Base-by-base conservation (phyloP, 805 yeast species). In the Candida ortonii region DNA sequence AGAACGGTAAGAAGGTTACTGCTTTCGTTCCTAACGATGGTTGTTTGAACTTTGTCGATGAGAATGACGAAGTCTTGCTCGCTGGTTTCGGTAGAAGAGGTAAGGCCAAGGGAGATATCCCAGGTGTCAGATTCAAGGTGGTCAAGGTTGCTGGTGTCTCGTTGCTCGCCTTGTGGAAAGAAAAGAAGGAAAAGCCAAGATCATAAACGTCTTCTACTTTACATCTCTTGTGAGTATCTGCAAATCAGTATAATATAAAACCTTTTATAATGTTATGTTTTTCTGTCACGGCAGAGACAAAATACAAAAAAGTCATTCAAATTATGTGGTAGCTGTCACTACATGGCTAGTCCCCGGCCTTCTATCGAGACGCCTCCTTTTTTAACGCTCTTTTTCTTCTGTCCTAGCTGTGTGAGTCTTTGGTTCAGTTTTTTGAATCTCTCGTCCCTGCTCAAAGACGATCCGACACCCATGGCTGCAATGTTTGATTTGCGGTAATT, bases 71-170 rank as follows among this genome's bases (percentile, higher is more conserved):
- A 76, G 99, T 93, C 62, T 79, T 93, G 65, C 80, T 93, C 63
- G 97, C 99, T 65, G 99, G 99, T 82, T 93, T 93, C 88, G 99
- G 99, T 87, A 88, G 97, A 80, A 93, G 96, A 83, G 98, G 98
- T 80, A 93, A 93, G 83, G 98, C 98, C 73, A 93, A 93, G 95
- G 98, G 99, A 82, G 99, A 93, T 89, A 90, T 93, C 68, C 98
- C 98, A 73, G 99, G 99, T 87, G 99, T 93, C 70, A 93, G 99
- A 85, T 93, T 93, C 88, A 93, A 93, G 86, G 99, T 93, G 70
- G 99, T 93, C 71, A 93, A 93, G 82, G 99, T 93, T 62, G 86
- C 98, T 62, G 98, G 98, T 85, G 98, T 94, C 65, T 93, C 98
- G 62, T 82, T 93, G 73, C 81, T 89, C 70, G 98, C 99, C 71